phyloP scores from a whole-genome alignment of 225 moss, liverwort and hornwort genomes.

The Sphagnum contortum region DNA sequence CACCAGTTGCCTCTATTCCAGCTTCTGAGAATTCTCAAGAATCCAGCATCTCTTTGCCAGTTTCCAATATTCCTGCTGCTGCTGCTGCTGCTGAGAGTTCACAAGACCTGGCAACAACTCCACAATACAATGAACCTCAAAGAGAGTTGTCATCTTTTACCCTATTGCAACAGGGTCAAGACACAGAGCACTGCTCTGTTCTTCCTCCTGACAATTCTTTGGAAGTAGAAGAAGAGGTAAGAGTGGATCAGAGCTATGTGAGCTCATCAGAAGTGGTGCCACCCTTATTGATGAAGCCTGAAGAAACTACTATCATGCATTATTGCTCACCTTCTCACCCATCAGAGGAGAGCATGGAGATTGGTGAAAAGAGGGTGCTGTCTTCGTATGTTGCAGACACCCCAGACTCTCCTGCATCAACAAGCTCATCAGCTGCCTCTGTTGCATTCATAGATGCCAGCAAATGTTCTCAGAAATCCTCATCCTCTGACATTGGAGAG shows the following conservation, averaged over 20 bases:
- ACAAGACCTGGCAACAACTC: background rate
- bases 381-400: conserved; percentile 3
- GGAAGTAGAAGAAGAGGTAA: no score
- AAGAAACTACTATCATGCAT: no score
- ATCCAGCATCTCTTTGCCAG: background rate
- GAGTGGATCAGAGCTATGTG: no score
- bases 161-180: no score
- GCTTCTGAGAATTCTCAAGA: background rate
- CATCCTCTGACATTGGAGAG: conserved; percentile 8
- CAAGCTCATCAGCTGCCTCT: conserved; percentile 7
- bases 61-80: background rate
- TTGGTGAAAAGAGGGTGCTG: conserved; percentile 3
- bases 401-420: conserved; percentile 3
- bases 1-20: background rate
- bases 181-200: no score
- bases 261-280: no score
- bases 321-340: no score
- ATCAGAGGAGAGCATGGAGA: background rate
- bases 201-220: no score
- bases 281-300: no score
- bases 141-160: conserved; percentile 1
- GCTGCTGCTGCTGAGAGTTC: background rate
- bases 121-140: conserved; percentile 2
- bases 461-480: conserved; percentile 11
- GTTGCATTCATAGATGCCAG: conserved; percentile 6